Percentiles rank a stretch among this genome's conserved stretches.
Evolutionary conservation across 257 asterid species (phyloP).

Genomic region (Coffea canephora): DNA sequence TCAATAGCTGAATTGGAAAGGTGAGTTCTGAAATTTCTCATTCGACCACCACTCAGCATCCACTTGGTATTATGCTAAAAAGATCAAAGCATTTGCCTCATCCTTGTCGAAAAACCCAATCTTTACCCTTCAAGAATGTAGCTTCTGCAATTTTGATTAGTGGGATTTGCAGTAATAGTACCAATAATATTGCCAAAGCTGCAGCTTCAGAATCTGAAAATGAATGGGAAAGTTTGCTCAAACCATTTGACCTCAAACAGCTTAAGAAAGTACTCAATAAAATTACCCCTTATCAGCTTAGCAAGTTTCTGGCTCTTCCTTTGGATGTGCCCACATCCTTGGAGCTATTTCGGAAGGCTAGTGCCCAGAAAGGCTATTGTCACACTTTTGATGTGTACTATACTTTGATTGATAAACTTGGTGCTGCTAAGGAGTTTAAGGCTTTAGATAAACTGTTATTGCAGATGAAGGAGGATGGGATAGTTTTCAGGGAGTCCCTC

Average conservation of each 20-base stretch:
- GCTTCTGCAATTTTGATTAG: conserved; percentile 19
- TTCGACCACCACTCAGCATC: conserved; percentile 14
- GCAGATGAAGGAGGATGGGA: conserved; percentile 84
- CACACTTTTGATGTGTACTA: conserved; percentile 68
- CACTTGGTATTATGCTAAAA: conserved; percentile 32
- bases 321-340: conserved; percentile 61
- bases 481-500: conserved; percentile 61
- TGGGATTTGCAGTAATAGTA: conserved; percentile 30
- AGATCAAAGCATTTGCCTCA: conserved; percentile 20
- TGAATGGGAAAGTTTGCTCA: conserved; percentile 88
- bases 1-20: neutral
- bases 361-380: conserved; percentile 59
- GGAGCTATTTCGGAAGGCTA: conserved; percentile 72
- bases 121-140: neutral
- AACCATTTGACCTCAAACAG: conserved; percentile 82
- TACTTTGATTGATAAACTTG: conserved; percentile 72
- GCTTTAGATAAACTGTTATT: conserved; percentile 55
- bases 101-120: conserved; percentile 26
- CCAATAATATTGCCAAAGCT: conserved; percentile 12
- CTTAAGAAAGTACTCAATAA: conserved; percentile 58
- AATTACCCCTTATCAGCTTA: conserved; percentile 75
- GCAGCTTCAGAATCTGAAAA: conserved; percentile 50
- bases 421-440: conserved; percentile 56
- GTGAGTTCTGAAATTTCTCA: neutral
- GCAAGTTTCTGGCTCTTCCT: conserved; percentile 67